These are phyloP conservation scores for Capsicum pubescens DNA, from an alignment of 257 asterid genomes.

Conservation along the genomic window DNA sequence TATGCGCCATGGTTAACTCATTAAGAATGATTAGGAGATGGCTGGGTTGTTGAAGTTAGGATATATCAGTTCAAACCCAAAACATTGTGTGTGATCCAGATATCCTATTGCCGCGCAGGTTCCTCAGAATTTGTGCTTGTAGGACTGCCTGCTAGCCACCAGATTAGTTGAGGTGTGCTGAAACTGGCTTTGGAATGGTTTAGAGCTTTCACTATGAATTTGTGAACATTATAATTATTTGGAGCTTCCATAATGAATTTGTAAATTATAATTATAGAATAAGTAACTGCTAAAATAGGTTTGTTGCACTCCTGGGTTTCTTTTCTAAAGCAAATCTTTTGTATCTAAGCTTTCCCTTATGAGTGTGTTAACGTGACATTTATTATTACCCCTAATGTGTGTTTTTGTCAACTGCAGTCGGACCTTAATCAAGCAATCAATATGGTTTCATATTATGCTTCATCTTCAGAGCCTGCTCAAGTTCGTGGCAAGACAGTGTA, in stretches of 20 bases:
- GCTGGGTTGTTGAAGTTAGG: background rate
- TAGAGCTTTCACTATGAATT: background rate
- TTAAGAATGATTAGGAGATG: background rate
- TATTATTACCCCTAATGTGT: background rate
- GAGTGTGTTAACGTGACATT: background rate
- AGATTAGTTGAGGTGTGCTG: background rate
- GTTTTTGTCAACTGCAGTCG: conserved; percentile 49
- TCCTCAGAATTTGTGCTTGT: background rate
- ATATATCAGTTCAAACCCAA: background rate
- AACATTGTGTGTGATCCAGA: background rate
- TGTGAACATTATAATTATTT: background rate
- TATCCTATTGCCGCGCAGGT: background rate
- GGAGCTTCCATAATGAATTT: background rate
- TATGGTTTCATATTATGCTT: conserved; percentile 82
- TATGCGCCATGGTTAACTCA: background rate
- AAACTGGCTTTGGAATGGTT: background rate
- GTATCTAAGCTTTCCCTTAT: background rate
- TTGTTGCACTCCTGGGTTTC: background rate
- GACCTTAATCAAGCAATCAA: conserved; percentile 85
- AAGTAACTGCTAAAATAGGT: conserved; percentile 9
- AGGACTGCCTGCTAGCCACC: conserved; percentile 6
- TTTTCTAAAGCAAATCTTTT: conserved; percentile 1
- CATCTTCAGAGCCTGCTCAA: conserved; percentile 85
- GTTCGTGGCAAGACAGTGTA: conserved; percentile 86
- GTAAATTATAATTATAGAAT: conserved; percentile 9